Evolutionary conservation across 2,329 filamentous ascomycete genomes (phyloP), one percentile per base, ranked within the genome.

Genomic region (Fusarium tjaetaba): DNA sequence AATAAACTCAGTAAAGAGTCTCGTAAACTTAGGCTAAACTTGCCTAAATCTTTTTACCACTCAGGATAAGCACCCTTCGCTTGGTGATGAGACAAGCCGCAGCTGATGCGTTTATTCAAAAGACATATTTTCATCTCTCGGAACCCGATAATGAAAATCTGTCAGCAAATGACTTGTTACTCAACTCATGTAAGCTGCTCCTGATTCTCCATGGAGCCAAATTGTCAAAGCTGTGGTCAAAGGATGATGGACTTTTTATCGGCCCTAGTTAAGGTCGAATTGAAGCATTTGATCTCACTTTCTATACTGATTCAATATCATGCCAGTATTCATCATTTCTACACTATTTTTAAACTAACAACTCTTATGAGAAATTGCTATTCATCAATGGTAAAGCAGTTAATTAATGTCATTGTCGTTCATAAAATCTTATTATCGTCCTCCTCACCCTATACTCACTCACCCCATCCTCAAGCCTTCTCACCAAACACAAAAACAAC

Each of bases 401-500:
- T n/a, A 48, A 20, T 48, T 53, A 22, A 48, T 39, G 13, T n/a
- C 26, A 20, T 57, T 16, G 24, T 22, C 6, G 18, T 68, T 52
- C 18, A 10, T 34, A 14, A 5, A 24, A 24, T 24, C 32, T 48
- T 26, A 43, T 28, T 11, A 49, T 30, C 11, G 20, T 34, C 42
- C 24, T 43, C 28, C 24, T 48, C 65, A 51, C 45, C 18, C 13
- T 48, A 36, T 34, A 46, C n/a, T 22, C 24, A 41, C 9, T 5
- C 24, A 41, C 15, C 7, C 51, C 20, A 9, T 0, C 20, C 20
- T 58, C 26, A 56, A 34, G 42, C 52, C 52, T 73, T 53, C 18
- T 79, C 70, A 9, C 77, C 76, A 51, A 76, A 75, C 15, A 79
- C 78, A 60, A 81, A 77, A 16, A 81, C 78, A 55, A 80, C 76